A percentile compares a stretch with the other conserved stretches of the same genome.
Evolutionary conservation across 148 eudicot genomes (phyloP).

Genomic region (Pouteria glomerata): DNA sequence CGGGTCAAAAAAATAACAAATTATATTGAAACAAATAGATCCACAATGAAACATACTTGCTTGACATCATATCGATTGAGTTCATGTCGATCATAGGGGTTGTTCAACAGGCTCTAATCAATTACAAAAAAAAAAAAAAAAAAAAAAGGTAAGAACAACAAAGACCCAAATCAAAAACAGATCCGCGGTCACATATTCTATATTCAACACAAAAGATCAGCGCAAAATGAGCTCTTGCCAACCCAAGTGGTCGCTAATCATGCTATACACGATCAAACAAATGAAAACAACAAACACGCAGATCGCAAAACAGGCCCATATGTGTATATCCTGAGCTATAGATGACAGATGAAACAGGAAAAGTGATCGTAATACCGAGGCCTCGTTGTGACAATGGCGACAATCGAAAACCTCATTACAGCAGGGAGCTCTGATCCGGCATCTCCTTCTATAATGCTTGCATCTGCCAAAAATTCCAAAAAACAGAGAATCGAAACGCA

Average conservation of each 20-base stretch:
- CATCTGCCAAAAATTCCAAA: conserved; percentile 41
- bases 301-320: not conserved
- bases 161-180: conserved; percentile 5
- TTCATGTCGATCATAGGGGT: conserved; percentile 71
- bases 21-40: not conserved
- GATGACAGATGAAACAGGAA: not conserved
- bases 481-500: conserved; percentile 9
- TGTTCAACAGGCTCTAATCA: conserved; percentile 52
- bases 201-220: not conserved
- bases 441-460: conserved; percentile 92
- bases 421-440: conserved; percentile 93
- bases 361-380: conserved; percentile 37
- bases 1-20: not conserved
- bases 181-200: not conserved
- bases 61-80: conserved; percentile 59
- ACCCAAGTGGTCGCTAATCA: not conserved
- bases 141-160: conserved; percentile 13
- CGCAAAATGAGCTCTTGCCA: not conserved
- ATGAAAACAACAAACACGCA: not conserved
- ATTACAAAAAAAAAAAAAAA: conserved; percentile 11
- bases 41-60: conserved; percentile 52
- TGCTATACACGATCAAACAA: not conserved
- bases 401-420: conserved; percentile 88
- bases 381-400: conserved; percentile 96
- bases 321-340: not conserved